Percentiles rank a stretch among this genome's conserved stretches.
These are phyloP conservation scores for Pterocarpus macrocarpus DNA, from an alignment of 306 rosid genomes.

Conservation along the genomic window DNA sequence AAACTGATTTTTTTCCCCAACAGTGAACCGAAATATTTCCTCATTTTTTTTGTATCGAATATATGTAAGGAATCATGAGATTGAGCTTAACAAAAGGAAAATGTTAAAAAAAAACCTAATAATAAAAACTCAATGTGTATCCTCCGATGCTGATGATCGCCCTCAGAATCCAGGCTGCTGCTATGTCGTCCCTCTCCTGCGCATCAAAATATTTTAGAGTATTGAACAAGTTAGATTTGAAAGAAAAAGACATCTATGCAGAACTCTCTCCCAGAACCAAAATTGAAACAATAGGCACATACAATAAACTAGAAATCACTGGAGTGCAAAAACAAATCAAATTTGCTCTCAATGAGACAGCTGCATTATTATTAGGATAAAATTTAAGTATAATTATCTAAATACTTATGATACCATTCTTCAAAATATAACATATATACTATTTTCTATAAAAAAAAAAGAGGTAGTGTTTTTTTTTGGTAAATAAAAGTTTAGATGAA, in stretches of 20 bases:
- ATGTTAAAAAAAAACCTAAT: neutral
- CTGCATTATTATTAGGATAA: neutral
- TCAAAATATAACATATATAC: too few relatives aligned
- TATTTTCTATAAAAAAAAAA: too few relatives aligned
- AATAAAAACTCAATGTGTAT: neutral
- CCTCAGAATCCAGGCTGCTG: constrained; percentile 18
- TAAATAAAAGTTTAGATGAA: too few relatives aligned
- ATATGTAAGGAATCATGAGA: neutral
- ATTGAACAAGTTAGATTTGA: neutral
- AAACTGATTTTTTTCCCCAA: neutral
- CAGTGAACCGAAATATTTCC: constrained; percentile 9
- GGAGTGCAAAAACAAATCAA: constrained; percentile 17
- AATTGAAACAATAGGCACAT: neutral
- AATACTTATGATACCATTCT: too few relatives aligned
- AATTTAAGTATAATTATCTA: neutral
- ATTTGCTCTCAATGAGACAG: constrained; percentile 18
- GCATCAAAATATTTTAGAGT: constrained; percentile 1
- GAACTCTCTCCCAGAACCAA: neutral
- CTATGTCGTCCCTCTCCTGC: constrained; percentile 21
- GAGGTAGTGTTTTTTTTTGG: too few relatives aligned
- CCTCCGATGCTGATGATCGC: neutral
- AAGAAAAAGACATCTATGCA: neutral
- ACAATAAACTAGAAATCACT: neutral
- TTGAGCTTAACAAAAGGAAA: too few relatives aligned
- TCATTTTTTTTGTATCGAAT: neutral